Conservation (phyloP, 2,329 filamentous ascomycete genomes). For the Atkinsonella texensis region DNA sequence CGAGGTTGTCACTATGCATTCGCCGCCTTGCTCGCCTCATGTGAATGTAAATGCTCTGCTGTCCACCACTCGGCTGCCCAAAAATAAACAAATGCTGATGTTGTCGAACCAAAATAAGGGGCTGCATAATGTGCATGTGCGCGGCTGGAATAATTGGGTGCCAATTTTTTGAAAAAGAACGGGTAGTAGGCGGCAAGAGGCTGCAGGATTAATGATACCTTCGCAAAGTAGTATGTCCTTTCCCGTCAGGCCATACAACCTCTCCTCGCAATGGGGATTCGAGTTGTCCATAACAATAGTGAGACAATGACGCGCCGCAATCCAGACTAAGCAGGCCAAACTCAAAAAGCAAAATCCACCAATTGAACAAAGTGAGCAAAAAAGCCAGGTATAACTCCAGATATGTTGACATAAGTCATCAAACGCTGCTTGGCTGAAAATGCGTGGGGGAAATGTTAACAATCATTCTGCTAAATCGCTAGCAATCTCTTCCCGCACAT, state of each 20-base stretch:
- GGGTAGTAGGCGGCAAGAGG: not conserved
- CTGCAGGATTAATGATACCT: not conserved
- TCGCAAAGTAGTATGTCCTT: not conserved
- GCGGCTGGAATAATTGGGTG: not conserved
- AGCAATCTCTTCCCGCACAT: slow-evolving; percentile 72
- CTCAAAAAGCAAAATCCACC: not conserved
- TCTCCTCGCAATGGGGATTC: not conserved
- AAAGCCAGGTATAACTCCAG: slow-evolving; percentile 2
- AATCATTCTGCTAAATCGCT: slow-evolving; percentile 40
- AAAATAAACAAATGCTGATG: not conserved
- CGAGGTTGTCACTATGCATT: not conserved
- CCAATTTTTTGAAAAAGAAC: not conserved
- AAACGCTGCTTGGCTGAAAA: slow-evolving; percentile 3
- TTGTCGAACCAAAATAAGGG: not conserved
- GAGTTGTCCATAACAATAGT: not conserved
- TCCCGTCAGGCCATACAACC: not conserved
- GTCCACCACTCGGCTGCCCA: not conserved
- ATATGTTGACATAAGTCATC: slow-evolving; percentile 7
- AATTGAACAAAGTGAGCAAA: not conserved
- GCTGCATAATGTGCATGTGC: not conserved
- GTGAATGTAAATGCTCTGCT: not conserved
- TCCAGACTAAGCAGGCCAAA: not conserved
- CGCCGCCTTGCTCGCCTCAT: not conserved
- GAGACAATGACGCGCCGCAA: no score
- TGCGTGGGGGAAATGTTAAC: not conserved